phyloP scores from a whole-genome alignment of 352 stramenopile genomes.

The Phytophthora chlamydospora region DNA sequence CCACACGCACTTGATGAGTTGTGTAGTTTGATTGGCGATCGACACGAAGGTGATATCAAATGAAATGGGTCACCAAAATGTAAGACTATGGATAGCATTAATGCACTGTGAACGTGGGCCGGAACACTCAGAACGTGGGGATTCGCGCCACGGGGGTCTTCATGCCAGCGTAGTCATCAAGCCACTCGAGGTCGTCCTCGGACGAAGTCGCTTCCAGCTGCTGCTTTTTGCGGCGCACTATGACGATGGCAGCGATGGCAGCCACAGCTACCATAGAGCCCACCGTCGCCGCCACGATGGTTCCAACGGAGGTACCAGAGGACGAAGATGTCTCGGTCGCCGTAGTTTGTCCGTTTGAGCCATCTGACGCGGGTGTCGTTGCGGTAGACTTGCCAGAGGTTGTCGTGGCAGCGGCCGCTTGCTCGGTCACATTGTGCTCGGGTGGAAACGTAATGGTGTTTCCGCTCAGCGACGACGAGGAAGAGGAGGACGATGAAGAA shows the following conservation, averaged over 20 bases:
- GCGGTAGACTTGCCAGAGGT: slow-evolving; percentile 18
- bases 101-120: neutral
- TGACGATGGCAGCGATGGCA: slow-evolving; percentile 41
- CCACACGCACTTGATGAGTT: slow-evolving; percentile 1
- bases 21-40: neutral
- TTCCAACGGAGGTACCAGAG: slow-evolving; percentile 6
- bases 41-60: neutral
- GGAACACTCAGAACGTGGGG: slow-evolving; percentile 32
- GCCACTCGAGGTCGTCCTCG: slow-evolving; percentile 36
- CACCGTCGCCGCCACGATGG: slow-evolving; percentile 18
- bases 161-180: slow-evolving; percentile 17
- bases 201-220: slow-evolving; percentile 38
- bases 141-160: slow-evolving; percentile 47
- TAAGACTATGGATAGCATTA: slow-evolving; percentile 2
- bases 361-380: slow-evolving; percentile 6
- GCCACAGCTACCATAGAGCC: slow-evolving; percentile 29
- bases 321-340: slow-evolving; percentile 18
- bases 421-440: slow-evolving; percentile 14
- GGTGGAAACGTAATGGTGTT: slow-evolving; percentile 23
- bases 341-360: slow-evolving; percentile 12
- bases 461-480: slow-evolving; percentile 13
- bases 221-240: slow-evolving; percentile 62
- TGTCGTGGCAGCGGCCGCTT: slow-evolving; percentile 2
- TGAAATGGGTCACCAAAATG: neutral
- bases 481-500: slow-evolving; percentile 14